Conservation (phyloP, 352 stramenopile genomes). For the Albugo laibachii region DNA sequence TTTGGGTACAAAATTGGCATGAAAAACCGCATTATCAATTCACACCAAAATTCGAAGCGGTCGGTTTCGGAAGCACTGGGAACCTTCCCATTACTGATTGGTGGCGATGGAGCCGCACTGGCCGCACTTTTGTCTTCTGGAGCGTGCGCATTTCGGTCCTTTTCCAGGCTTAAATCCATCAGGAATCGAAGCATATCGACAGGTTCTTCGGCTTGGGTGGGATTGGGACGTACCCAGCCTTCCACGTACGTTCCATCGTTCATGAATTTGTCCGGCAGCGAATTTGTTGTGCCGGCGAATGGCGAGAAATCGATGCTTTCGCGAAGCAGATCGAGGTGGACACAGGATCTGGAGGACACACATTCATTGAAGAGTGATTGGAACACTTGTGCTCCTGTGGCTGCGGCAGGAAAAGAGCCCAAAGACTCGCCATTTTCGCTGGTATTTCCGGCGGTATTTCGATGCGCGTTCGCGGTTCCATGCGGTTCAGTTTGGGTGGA, state of each 20-base stretch:
- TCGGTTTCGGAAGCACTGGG: conserved; percentile 7
- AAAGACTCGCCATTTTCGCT: not conserved
- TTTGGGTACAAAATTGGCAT: conserved; percentile 79
- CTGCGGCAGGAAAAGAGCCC: conserved; percentile 1
- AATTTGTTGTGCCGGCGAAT: conserved; percentile 63
- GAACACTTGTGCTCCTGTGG: conserved; percentile 11
- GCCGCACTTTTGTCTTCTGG: conserved; percentile 3
- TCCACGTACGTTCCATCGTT: conserved; percentile 73
- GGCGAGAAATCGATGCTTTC: conserved; percentile 75
- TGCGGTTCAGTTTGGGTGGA: not conserved
- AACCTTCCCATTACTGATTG: not conserved
- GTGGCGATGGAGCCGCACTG: conserved; percentile 5
- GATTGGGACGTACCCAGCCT: conserved; percentile 59
- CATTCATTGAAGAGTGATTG: conserved; percentile 6
- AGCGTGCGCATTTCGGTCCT: conserved; percentile 31
- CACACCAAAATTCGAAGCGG: conserved; percentile 69
- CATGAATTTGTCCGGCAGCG: conserved; percentile 56
- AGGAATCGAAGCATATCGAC: conserved; percentile 82
- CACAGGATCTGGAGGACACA: not conserved
- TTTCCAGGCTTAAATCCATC: conserved; percentile 75
- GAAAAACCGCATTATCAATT: conserved; percentile 80
- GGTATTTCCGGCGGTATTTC: not conserved
- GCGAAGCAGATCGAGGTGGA: conserved; percentile 55
- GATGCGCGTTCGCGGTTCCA: too few species aligned
- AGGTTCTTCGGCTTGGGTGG: conserved; percentile 65